A percentile compares a stretch with the other conserved stretches of the same genome.
Conservation (phyloP, 495 filamentous ascomycete species). For the Aspergillus saccharolyticus region DNA sequence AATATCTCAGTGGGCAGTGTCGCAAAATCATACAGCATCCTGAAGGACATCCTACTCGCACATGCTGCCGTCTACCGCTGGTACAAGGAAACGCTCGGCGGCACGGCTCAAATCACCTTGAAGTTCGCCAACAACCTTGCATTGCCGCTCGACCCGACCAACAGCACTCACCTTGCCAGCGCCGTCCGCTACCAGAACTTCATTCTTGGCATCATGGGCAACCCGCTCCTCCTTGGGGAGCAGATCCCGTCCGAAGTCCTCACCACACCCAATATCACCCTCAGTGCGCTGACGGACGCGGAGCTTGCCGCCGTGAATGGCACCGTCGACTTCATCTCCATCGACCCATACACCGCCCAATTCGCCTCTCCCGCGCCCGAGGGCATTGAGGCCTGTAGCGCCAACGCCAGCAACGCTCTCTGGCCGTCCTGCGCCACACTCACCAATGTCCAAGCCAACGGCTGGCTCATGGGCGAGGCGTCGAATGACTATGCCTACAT, state of each 20-base stretch:
- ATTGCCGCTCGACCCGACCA: conserved; percentile 31
- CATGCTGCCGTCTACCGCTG: conserved; percentile 38
- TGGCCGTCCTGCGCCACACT: conserved; percentile 40
- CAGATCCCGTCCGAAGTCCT: conserved; percentile 35
- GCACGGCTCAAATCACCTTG: conserved; percentile 33
- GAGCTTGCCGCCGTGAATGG: conserved; percentile 31
- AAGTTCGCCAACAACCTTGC: conserved; percentile 43
- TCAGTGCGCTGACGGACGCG: conserved; percentile 25
- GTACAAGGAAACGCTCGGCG: conserved; percentile 37
- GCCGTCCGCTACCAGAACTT: conserved; percentile 38
- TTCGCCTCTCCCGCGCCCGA: conserved; percentile 33
- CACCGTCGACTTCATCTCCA: conserved; percentile 41
- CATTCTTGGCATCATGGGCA: conserved; percentile 33
- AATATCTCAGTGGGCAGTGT: conserved; percentile 6
- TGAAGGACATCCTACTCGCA: conserved; percentile 33
- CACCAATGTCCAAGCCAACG: conserved; percentile 29
- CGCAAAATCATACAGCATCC: conserved; percentile 16
- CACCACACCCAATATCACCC: conserved; percentile 21
- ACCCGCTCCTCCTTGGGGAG: conserved; percentile 39
- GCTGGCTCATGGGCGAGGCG: conserved; percentile 40
- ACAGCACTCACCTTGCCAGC: conserved; percentile 30
- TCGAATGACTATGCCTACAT: conserved; percentile 39
- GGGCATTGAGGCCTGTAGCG: conserved; percentile 32
- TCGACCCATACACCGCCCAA: conserved; percentile 45
- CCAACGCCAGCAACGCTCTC: conserved; percentile 26